A percentile compares a stretch with the other conserved stretches of the same genome.
Evolutionary conservation across 1,284 basidiomycete species (phyloP).

Genomic region (Fomitiporia mediterranea): DNA sequence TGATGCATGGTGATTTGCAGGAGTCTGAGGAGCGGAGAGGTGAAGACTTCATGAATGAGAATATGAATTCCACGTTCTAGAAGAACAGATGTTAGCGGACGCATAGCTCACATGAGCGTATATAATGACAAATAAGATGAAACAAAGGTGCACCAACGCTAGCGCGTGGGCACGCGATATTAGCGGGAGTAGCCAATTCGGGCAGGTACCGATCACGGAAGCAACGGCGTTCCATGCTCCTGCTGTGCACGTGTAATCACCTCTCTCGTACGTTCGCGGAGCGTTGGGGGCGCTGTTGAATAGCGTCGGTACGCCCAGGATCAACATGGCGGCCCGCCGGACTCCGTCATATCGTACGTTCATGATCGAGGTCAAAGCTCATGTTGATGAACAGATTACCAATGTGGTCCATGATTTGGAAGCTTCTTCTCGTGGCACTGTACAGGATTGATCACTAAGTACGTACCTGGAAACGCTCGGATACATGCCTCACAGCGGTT

Average conservation of each 20-base stretch:
- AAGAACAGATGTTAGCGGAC: no score
- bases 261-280: neutral
- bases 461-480: no score
- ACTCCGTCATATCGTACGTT: neutral
- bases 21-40: neutral
- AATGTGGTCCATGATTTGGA: neutral
- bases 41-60: no score
- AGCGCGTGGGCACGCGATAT: neutral
- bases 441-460: neutral
- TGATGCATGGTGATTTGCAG: neutral
- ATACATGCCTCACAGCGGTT: no score
- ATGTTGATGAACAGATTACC: neutral
- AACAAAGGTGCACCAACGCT: neutral
- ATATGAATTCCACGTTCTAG: no score
- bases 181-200: no score
- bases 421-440: neutral
- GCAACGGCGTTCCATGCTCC: neutral
- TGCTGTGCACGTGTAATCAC: no score
- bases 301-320: neutral
- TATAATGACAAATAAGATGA: neutral
- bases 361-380: neutral
- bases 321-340: neutral
- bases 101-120: neutral
- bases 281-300: neutral
- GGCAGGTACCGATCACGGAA: neutral